These are phyloP conservation scores for Metarhizium robertsii DNA, from an alignment of 2,329 filamentous ascomycete genomes.

Conservation along the genomic window DNA sequence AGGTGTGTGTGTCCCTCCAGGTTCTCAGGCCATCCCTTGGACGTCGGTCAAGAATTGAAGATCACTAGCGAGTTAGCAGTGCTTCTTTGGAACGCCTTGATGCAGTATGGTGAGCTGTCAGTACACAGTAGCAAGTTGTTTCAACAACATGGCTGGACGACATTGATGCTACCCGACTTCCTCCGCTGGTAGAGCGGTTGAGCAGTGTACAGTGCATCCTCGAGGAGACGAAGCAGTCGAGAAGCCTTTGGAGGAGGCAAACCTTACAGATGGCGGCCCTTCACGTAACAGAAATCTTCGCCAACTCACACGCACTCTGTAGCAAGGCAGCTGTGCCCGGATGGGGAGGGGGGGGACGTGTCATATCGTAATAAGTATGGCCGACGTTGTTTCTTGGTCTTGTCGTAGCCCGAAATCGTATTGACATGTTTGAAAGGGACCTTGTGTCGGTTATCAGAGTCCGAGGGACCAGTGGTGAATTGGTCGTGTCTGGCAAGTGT, in stretches of 20 bases:
- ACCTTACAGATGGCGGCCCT: neutral
- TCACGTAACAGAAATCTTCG: neutral
- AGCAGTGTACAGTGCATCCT: neutral
- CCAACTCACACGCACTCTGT: neutral
- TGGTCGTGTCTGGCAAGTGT: too few species aligned
- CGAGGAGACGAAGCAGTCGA: neutral
- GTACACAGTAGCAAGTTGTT: too few species aligned
- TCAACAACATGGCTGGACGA: neutral
- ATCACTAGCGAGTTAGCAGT: neutral
- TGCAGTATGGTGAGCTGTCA: too few species aligned
- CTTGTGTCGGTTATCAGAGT: too few species aligned
- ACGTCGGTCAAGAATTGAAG: neutral
- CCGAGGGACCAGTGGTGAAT: too few species aligned
- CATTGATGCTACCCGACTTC: neutral
- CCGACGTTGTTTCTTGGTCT: neutral
- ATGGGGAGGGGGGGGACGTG: neutral
- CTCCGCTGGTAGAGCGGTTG: neutral
- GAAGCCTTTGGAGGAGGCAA: too few species aligned
- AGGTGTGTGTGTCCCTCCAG: neutral
- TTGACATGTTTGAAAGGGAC: too few species aligned
- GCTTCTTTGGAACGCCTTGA: neutral
- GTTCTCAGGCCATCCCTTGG: neutral
- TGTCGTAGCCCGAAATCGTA: too few species aligned
- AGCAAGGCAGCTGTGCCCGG: neutral
- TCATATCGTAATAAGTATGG: neutral